phyloP scores from a whole-genome alignment of 2,329 filamentous ascomycete species.

The Claviceps digitariae region DNA sequence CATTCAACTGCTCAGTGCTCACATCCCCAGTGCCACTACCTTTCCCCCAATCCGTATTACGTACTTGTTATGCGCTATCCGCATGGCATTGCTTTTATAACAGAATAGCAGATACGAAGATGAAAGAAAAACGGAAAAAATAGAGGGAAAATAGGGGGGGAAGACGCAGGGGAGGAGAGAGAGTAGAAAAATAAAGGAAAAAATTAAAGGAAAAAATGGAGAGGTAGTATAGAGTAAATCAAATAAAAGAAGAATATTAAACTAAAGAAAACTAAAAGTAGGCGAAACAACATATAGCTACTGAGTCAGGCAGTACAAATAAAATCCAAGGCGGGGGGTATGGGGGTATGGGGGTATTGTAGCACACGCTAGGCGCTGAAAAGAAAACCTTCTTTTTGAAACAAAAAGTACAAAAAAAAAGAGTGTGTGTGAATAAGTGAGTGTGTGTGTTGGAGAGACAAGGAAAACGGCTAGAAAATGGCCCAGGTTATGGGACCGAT shows the following conservation, averaged over 20 bases:
- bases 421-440: neutral
- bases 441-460: neutral
- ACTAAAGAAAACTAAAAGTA: too few species aligned
- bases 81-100: neutral
- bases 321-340: neutral
- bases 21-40: neutral
- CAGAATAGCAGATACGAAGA: too few species aligned
- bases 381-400: neutral
- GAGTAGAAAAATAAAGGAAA: neutral
- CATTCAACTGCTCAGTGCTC: neutral
- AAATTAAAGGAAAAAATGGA: neutral
- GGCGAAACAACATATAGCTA: neutral
- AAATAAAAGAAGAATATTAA: too few species aligned
- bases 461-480: too few species aligned
- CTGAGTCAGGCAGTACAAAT: neutral
- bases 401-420: neutral
- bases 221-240: too few species aligned
- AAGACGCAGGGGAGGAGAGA: too few species aligned
- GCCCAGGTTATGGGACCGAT: too few species aligned
- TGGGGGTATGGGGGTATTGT: neutral
- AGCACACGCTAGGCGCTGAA: neutral
- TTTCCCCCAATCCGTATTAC: neutral
- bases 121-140: neutral
- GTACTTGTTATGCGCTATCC: neutral
- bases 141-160: too few species aligned